A percentile compares a stretch with the other conserved stretches of the same genome.
Evolutionary conservation across 148 eudicot species (phyloP).

Genomic region (Pharnaceum exiguum): DNA sequence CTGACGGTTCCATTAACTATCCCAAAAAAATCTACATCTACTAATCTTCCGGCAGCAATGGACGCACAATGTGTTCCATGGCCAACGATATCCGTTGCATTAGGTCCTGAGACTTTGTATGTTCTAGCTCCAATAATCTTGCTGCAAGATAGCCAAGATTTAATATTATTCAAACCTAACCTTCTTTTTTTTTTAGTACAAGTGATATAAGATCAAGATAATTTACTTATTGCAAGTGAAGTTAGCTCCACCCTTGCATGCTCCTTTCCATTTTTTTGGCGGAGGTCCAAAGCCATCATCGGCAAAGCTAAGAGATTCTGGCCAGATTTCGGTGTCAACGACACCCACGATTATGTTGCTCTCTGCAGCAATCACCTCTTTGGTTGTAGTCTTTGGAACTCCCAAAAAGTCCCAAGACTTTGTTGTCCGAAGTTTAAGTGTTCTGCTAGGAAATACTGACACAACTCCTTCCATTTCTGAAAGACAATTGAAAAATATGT

Average conservation of each 20-base stretch:
- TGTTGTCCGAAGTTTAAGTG: conserved; percentile 74
- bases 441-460: conserved; percentile 48
- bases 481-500: no score
- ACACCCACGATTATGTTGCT: conserved; percentile 59
- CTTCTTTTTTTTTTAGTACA: no score
- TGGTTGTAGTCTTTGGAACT: conserved; percentile 44
- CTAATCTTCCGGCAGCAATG: neutral
- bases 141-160: no score
- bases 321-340: conserved; percentile 70
- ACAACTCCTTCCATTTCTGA: conserved; percentile 66
- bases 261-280: conserved; percentile 87
- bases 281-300: conserved; percentile 82
- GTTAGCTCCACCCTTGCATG: conserved; percentile 53
- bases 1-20: conserved; percentile 2
- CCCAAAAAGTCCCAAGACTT: conserved; percentile 89
- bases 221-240: conserved; percentile 96
- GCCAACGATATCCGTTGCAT: conserved; percentile 5
- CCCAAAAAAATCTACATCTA: neutral
- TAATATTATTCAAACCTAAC: no score
- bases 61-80: conserved; percentile 10
- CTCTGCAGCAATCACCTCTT: conserved; percentile 51
- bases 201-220: no score
- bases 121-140: no score
- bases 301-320: conserved; percentile 74
- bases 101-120: neutral